phyloP scores from a whole-genome alignment of 371 early-diverging fungal genomes.

The Sporodiniella umbellata region DNA sequence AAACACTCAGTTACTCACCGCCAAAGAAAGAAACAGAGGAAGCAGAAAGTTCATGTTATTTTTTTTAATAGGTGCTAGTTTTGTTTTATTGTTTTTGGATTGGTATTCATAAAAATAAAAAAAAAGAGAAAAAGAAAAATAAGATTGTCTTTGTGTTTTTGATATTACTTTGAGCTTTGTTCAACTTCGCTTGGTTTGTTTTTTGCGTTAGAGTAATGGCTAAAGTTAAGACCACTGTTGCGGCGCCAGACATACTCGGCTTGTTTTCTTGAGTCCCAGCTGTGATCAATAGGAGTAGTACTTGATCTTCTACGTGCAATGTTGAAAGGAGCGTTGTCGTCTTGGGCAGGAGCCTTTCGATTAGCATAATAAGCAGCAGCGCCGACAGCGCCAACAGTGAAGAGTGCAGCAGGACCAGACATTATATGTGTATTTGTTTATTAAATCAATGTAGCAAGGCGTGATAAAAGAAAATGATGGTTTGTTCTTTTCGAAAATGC shows the following conservation, averaged over 20 bases:
- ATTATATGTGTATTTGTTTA: slow-evolving; percentile 11
- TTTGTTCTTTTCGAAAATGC: not conserved
- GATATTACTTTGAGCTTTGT: not conserved
- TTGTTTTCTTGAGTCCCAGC: slow-evolving; percentile 30
- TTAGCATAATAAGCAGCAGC: slow-evolving; percentile 31
- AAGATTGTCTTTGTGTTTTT: not conserved
- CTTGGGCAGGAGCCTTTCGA: slow-evolving; percentile 14
- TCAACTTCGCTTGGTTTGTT: not conserved
- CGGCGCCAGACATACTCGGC: slow-evolving; percentile 44
- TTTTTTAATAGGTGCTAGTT: slow-evolving; percentile 59
- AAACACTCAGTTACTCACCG: slow-evolving; percentile 51
- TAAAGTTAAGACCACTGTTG: slow-evolving; percentile 41
- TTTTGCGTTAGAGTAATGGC: slow-evolving; percentile 35
- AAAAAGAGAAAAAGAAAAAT: not conserved
- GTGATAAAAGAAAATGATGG: not conserved
- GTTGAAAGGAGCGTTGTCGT: slow-evolving; percentile 17
- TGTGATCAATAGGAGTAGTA: slow-evolving; percentile 22
- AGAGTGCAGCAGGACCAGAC: slow-evolving; percentile 42
- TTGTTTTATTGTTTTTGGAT: slow-evolving; percentile 68
- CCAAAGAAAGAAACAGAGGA: slow-evolving; percentile 53
- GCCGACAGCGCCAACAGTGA: slow-evolving; percentile 44
- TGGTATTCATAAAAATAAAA: slow-evolving; percentile 59
- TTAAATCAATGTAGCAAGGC: not conserved
- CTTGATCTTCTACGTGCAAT: slow-evolving; percentile 36
- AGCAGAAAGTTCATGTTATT: slow-evolving; percentile 63